Conservation (phyloP, 345 rosid genomes). For the Arabis alpina region DNA sequence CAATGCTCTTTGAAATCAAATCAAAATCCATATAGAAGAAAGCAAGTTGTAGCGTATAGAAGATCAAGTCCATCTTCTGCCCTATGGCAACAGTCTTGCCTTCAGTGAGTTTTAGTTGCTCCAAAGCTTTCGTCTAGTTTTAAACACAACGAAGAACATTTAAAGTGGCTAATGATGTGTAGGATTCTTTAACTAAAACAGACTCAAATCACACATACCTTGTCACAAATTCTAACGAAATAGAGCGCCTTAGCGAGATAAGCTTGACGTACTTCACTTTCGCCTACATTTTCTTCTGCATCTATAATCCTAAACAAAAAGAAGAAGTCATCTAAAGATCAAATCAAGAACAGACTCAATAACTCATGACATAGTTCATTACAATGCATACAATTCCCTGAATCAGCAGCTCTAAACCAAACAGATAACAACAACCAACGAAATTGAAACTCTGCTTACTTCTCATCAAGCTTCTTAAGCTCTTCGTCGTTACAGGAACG, state of each 20-base stretch:
- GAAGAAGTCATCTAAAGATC: conserved; percentile 2
- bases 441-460: conserved; percentile 42
- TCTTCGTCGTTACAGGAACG: conserved; percentile 68
- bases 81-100: conserved; percentile 98
- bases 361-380: too few species aligned
- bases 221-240: conserved; percentile 83
- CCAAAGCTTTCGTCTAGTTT: conserved; percentile 86
- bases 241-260: conserved; percentile 93
- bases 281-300: conserved; percentile 97
- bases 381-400: too few species aligned
- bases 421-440: too few species aligned
- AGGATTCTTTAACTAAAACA: conserved; percentile 2
- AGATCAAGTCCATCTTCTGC: conserved; percentile 96
- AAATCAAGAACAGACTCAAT: not conserved
- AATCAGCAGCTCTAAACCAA: too few species aligned
- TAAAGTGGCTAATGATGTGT: conserved; percentile 7
- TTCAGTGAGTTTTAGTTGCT: conserved; percentile 92
- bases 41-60: conserved; percentile 81
- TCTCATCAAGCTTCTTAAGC: conserved; percentile 87
- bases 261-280: conserved; percentile 98
- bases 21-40: conserved; percentile 97
- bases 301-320: conserved; percentile 75
- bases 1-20: conserved; percentile 91
- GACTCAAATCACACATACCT: conserved; percentile 50
- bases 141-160: too few species aligned